A percentile compares a stretch with the other conserved stretches of the same genome.
phyloP scores from a whole-genome alignment of 2,329 filamentous ascomycete genomes.

The Aspergillus floridensis region DNA sequence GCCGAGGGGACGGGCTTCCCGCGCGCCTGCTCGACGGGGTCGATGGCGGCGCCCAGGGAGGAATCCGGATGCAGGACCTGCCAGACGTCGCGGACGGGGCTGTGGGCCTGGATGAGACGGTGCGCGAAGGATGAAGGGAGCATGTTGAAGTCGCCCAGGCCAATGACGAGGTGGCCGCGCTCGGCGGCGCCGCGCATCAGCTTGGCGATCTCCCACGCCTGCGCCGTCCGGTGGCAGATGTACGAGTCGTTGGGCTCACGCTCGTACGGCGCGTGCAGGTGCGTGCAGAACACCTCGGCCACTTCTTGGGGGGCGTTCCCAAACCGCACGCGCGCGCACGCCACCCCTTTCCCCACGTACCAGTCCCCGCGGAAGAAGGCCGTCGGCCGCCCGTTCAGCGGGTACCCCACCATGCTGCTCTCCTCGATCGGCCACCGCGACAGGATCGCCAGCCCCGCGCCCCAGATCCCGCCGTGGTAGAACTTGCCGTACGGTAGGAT shows the following conservation, averaged over 20 bases:
- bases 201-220: slow-evolving; percentile 93
- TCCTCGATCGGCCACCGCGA: slow-evolving; percentile 91
- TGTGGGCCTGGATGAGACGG: slow-evolving; percentile 73
- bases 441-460: slow-evolving; percentile 82
- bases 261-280: slow-evolving; percentile 87
- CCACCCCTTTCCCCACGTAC: slow-evolving; percentile 94
- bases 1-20: slow-evolving; percentile 69
- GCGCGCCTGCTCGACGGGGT: slow-evolving; percentile 65
- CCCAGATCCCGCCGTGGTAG: slow-evolving; percentile 85
- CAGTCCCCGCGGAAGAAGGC: slow-evolving; percentile 94
- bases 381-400: slow-evolving; percentile 88
- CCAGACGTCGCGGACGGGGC: slow-evolving; percentile 81
- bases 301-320: slow-evolving; percentile 64
- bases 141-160: slow-evolving; percentile 95
- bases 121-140: slow-evolving; percentile 82
- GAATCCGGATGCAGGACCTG: slow-evolving; percentile 78
- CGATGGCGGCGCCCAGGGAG: slow-evolving; percentile 70
- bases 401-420: slow-evolving; percentile 79
- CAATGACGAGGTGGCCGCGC: slow-evolving; percentile 78
- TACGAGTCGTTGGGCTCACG: slow-evolving; percentile 77
- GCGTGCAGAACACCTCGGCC: slow-evolving; percentile 89
- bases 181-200: slow-evolving; percentile 78
- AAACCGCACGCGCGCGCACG: slow-evolving; percentile 73
- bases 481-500: slow-evolving; percentile 89
- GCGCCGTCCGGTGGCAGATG: slow-evolving; percentile 82